Percentiles rank a stretch among this genome's conserved stretches.
These are phyloP conservation scores for Areca catechu DNA, from an alignment of 176 grass and related monocot genomes.

Conservation along the genomic window DNA sequence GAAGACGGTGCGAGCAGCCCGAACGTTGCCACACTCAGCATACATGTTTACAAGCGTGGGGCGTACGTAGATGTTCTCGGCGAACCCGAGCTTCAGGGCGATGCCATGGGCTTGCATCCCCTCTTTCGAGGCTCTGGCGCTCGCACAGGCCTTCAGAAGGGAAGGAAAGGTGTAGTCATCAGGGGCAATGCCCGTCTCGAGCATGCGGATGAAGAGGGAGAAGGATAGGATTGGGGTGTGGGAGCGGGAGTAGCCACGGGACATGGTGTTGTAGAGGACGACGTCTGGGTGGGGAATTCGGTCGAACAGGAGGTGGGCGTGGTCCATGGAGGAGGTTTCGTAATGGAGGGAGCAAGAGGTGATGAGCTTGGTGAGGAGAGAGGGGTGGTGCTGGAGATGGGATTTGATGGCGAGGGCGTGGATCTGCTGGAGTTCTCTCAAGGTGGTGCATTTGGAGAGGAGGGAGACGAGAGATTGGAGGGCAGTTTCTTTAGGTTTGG, in stretches of 20 bases:
- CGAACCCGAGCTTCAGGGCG: constrained; percentile 31
- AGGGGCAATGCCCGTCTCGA: too few species aligned
- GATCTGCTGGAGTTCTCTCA: constrained; percentile 13
- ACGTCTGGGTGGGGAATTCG: background rate
- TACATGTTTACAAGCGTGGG: constrained; percentile 64
- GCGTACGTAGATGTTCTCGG: constrained; percentile 46
- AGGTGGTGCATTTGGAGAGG: constrained; percentile 4
- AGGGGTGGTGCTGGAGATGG: constrained; percentile 9
- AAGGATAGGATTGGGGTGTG: too few species aligned
- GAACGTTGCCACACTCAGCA: constrained; percentile 36
- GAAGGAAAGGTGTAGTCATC: too few species aligned
- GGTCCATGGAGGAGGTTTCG: background rate
- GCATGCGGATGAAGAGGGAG: too few species aligned
- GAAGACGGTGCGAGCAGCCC: constrained; percentile 32
- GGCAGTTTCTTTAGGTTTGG: background rate
- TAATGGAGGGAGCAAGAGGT: background rate
- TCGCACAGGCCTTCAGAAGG: too few species aligned
- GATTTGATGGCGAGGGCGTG: constrained; percentile 27
- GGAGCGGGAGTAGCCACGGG: too few species aligned
- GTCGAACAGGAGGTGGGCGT: constrained; percentile 25
- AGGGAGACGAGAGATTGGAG: constrained; percentile 9
- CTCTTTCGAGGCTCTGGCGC: constrained; percentile 21
- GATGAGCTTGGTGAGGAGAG: constrained; percentile 19
- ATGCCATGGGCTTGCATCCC: constrained; percentile 30
- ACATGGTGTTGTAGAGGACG: too few species aligned